Evolutionary conservation across 495 filamentous ascomycete species (phyloP).

Genomic region (Cenococcum geophilum): DNA sequence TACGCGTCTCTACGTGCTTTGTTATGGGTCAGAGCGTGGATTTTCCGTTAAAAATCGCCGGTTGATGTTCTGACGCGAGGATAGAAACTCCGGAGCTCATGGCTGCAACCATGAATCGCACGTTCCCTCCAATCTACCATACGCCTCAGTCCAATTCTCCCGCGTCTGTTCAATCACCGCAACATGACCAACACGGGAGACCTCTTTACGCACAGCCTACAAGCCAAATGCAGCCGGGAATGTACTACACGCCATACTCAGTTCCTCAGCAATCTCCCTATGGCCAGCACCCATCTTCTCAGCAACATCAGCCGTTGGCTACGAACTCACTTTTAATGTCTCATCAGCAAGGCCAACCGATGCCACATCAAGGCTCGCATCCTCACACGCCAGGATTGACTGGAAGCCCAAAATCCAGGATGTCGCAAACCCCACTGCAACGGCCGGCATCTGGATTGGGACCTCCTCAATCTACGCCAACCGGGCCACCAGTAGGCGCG

Average conservation of each 20-base stretch:
- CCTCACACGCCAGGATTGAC: constrained; percentile 46
- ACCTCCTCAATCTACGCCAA: constrained; percentile 40
- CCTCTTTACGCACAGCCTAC: constrained; percentile 76
- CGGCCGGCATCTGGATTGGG: constrained; percentile 52
- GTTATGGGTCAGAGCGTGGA: neutral
- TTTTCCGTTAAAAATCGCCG: neutral
- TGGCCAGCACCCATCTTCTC: constrained; percentile 60
- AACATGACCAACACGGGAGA: constrained; percentile 81
- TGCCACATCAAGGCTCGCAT: constrained; percentile 57
- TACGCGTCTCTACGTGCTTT: neutral
- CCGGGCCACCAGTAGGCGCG: constrained; percentile 50
- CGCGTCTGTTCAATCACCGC: constrained; percentile 87
- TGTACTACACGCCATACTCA: constrained; percentile 74
- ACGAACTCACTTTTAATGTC: constrained; percentile 62
- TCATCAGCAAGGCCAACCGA: constrained; percentile 55
- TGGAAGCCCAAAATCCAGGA: constrained; percentile 58
- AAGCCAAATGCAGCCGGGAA: constrained; percentile 61
- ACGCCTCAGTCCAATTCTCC: constrained; percentile 95
- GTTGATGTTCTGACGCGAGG: constrained; percentile 13
- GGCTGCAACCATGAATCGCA: constrained; percentile 83
- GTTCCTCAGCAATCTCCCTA: constrained; percentile 75
- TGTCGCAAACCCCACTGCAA: constrained; percentile 52
- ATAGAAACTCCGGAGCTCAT: constrained; percentile 85
- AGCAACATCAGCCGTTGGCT: constrained; percentile 58
- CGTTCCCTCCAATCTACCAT: constrained; percentile 91